Evolutionary conservation across 495 filamentous ascomycete genomes (phyloP).

Genomic region (Xylaria sp.): DNA sequence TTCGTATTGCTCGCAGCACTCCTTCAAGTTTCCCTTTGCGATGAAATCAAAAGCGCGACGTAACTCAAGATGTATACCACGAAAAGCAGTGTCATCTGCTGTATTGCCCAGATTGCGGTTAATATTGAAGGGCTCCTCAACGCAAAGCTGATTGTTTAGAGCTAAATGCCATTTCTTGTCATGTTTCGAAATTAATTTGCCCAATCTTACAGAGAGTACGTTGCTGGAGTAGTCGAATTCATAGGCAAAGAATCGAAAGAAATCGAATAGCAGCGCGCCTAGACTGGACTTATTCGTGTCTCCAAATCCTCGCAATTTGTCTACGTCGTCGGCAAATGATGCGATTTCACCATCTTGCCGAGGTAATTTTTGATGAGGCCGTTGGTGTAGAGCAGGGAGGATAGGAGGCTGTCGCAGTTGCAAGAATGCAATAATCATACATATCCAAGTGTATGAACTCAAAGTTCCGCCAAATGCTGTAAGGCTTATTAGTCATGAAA

Average conservation of each 20-base stretch:
- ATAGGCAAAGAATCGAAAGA: constrained; percentile 93
- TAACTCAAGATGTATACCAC: constrained; percentile 87
- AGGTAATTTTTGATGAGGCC: constrained; percentile 66
- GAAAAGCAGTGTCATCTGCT: constrained; percentile 91
- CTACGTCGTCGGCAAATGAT: constrained; percentile 85
- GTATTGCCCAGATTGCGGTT: constrained; percentile 96
- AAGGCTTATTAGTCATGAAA: constrained; percentile 26
- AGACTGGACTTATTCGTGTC: constrained; percentile 80
- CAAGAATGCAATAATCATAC: constrained; percentile 95
- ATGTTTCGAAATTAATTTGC: constrained; percentile 79
- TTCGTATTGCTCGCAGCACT: constrained; percentile 83
- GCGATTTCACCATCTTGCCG: constrained; percentile 68
- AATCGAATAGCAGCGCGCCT: constrained; percentile 85
- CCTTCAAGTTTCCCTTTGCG: constrained; percentile 73
- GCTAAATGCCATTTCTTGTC: constrained; percentile 84
- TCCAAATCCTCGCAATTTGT: constrained; percentile 75
- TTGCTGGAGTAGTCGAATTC: constrained; percentile 87
- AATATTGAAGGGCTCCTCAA: constrained; percentile 96
- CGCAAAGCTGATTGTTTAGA: constrained; percentile 83
- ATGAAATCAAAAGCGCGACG: constrained; percentile 85
- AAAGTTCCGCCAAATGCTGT: constrained; percentile 89
- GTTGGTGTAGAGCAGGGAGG: constrained; percentile 84
- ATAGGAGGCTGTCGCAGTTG: constrained; percentile 89
- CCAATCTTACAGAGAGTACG: constrained; percentile 87
- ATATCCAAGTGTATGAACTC: constrained; percentile 99